These are phyloP conservation scores for Neurospora sp. DNA, from an alignment of 495 filamentous ascomycete species.

Conservation along the genomic window DNA sequence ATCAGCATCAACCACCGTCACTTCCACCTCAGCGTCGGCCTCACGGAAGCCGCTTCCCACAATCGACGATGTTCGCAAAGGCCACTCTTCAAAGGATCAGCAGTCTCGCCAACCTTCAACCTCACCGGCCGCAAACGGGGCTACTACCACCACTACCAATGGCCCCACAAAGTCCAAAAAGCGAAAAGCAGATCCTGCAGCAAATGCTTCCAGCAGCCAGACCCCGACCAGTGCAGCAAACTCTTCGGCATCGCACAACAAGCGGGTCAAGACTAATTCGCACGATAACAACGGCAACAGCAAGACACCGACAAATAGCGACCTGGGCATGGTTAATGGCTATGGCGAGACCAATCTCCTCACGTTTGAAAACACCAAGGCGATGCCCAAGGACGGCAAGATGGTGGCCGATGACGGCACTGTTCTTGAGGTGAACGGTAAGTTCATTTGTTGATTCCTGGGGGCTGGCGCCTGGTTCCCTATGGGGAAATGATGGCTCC, in stretches of 20 bases:
- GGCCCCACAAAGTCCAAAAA: constrained; percentile 50
- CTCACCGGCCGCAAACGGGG: constrained; percentile 26
- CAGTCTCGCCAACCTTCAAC: constrained; percentile 10
- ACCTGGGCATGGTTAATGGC: constrained; percentile 14
- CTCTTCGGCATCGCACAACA: constrained; percentile 19
- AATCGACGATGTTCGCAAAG: constrained; percentile 20
- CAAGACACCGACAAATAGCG: constrained; percentile 24
- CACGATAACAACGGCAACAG: constrained; percentile 23
- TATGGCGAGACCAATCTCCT: constrained; percentile 67
- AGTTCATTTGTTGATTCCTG: constrained; percentile 22
- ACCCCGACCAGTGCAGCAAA: constrained; percentile 30
- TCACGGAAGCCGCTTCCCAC: constrained; percentile 23
- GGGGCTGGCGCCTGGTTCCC: background rate
- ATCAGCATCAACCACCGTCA: background rate
- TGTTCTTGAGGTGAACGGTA: constrained; percentile 75
- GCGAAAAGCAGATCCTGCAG: constrained; percentile 54
- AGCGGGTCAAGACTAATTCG: constrained; percentile 35
- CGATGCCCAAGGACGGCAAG: constrained; percentile 63
- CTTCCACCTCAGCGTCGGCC: background rate
- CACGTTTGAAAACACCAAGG: constrained; percentile 64
- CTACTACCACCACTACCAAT: constrained; percentile 35
- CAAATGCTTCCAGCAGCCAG: constrained; percentile 34
- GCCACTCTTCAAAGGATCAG: constrained; percentile 15
- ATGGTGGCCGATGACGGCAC: constrained; percentile 88
- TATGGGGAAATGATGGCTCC: constrained; percentile 1